Evolutionary conservation across 768 basidiomycete genomes (phyloP), one percentile per base, ranked within the genome.

Genomic region (Russula emetica): DNA sequence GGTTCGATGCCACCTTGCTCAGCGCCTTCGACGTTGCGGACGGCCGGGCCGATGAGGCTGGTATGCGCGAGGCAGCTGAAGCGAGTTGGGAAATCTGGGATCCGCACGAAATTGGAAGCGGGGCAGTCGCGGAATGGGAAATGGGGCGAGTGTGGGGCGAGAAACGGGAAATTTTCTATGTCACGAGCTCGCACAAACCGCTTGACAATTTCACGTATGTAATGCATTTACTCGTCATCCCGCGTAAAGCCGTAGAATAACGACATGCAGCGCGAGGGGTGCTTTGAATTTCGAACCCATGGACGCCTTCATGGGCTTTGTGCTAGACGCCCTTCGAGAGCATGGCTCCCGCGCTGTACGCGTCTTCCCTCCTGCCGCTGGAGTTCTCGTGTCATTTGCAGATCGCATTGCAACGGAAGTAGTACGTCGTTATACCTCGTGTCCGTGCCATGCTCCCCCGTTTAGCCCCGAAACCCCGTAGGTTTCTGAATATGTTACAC

Each of bases 131-230:
- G 13, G 89, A 92, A 62, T 95, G 92, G 92, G 95, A 96, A 74
- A 85, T 97, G 79, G 92, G 92, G 0, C 88, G 92, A 67, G 87
- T 95, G 20, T 99, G 96, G 92, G 87, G 91, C 1, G 95, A 99
- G 76, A 95, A 96, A 77, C 78, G 90, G 51, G 94, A 96, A 73
- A 86, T 98, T 24, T 94, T 98, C 69, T 98, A 96, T 74, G 88
- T 94, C 67, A 83, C 84, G 62, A 85, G 82, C 8, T 80, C 82
- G 54, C 94, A 92, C 88, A 82, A 89, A 66, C 83, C 94, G 0
- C 72, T 89, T 59, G 85, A 88, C 64, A 99, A 98, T 75, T 83
- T 90, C 71, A 87, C 85, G 85, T 87, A 74, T 71, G 85, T 77
- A 38, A 18, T 60, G 47, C 50, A 20, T 47, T 45, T 24, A 1